phyloP scores from a whole-genome alignment of 495 filamentous ascomycete species.

The Penicillium parvum region DNA sequence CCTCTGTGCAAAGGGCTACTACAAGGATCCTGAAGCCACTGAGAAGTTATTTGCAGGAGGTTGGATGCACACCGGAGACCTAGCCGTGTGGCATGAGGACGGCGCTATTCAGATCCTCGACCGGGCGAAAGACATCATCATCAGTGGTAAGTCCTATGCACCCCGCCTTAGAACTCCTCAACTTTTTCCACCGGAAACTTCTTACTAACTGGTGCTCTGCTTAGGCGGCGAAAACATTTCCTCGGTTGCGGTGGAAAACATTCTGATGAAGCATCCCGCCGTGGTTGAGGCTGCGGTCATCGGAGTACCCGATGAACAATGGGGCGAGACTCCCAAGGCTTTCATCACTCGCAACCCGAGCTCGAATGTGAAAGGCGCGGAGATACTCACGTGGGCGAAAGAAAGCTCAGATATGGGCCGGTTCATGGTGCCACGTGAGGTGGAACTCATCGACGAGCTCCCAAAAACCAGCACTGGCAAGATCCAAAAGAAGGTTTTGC shows the following conservation, averaged over 20 bases:
- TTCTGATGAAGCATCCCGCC: conserved; percentile 85
- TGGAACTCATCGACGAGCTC: conserved; percentile 80
- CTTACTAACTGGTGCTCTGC: conserved; percentile 5
- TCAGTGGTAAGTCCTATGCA: conserved; percentile 63
- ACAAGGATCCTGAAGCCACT: conserved; percentile 85
- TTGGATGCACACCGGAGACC: conserved; percentile 80
- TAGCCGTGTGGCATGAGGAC: conserved; percentile 89
- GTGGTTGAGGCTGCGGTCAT: conserved; percentile 90
- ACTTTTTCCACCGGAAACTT: too few relatives aligned
- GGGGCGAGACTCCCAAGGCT: conserved; percentile 93
- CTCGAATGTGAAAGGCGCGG: conserved; percentile 55
- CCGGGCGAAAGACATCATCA: conserved; percentile 95
- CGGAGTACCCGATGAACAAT: conserved; percentile 80
- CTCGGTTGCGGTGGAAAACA: conserved; percentile 83
- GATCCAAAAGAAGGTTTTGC: conserved; percentile 87
- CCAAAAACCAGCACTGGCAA: conserved; percentile 98
- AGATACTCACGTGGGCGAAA: conserved; percentile 84
- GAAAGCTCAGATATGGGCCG: conserved; percentile 71
- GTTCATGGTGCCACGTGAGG: conserved; percentile 95
- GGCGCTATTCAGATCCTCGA: conserved; percentile 90
- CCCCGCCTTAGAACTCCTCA: not conserved
- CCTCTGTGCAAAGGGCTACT: conserved; percentile 87
- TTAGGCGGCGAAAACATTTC: conserved; percentile 95
- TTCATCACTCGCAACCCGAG: conserved; percentile 76
- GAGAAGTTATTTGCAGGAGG: conserved; percentile 84